phyloP scores from a whole-genome alignment of 2,329 filamentous ascomycete species.

The Xylariaceae sp. region DNA sequence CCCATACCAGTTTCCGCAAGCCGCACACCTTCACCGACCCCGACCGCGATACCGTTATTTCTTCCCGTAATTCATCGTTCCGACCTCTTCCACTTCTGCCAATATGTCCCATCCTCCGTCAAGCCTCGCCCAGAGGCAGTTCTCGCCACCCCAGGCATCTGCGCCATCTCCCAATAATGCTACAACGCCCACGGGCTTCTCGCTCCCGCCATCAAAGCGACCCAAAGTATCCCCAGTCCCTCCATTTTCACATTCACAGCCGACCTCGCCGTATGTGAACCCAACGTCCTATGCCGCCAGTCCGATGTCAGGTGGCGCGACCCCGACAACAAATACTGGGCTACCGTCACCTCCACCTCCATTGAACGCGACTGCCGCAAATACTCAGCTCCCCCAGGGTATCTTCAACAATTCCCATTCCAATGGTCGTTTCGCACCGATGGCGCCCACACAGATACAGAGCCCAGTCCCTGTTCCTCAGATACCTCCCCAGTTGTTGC shows the following conservation, averaged over 20 bases:
- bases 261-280: slow-evolving; percentile 41
- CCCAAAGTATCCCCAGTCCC: slow-evolving; percentile 65
- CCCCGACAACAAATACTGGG: slow-evolving; percentile 35
- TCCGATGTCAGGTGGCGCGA: slow-evolving; percentile 36
- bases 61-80: neutral
- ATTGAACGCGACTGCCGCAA: slow-evolving; percentile 8
- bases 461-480: slow-evolving; percentile 13
- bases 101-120: slow-evolving; percentile 29
- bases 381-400: slow-evolving; percentile 25
- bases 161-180: slow-evolving; percentile 56
- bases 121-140: slow-evolving; percentile 29
- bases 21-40: neutral
- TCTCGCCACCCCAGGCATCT: slow-evolving; percentile 41
- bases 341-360: slow-evolving; percentile 31
- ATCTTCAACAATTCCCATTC: slow-evolving; percentile 30
- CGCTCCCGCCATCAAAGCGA: slow-evolving; percentile 66
- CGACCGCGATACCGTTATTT: neutral
- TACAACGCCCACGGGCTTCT: slow-evolving; percentile 47
- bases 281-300: slow-evolving; percentile 33
- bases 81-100: neutral
- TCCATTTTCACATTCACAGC: slow-evolving; percentile 60
- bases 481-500: slow-evolving; percentile 9
- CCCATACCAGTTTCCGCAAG: neutral
- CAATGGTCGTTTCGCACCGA: slow-evolving; percentile 23
- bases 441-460: slow-evolving; percentile 9